phyloP scores from a whole-genome alignment of 352 stramenopile genomes.

The Phytophthora nicotianae region DNA sequence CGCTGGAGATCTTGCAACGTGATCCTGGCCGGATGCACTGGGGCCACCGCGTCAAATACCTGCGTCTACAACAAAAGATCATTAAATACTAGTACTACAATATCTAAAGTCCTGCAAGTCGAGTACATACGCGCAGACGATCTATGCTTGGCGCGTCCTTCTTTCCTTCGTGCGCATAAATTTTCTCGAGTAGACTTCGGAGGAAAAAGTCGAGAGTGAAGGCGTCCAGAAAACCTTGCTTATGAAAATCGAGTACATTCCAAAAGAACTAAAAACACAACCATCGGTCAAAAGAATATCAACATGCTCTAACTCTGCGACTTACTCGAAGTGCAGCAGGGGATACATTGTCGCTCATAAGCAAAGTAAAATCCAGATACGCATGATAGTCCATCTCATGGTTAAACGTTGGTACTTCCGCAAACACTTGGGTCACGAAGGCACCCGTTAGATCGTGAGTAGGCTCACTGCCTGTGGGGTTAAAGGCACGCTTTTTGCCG shows the following conservation, averaged over 20 bases:
- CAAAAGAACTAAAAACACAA: constrained; percentile 61
- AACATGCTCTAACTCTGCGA: background rate
- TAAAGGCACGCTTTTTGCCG: constrained; percentile 76
- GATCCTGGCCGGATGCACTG: constrained; percentile 44
- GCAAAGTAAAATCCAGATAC: constrained; percentile 68
- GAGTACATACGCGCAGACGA: constrained; percentile 40
- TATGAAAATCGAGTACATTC: constrained; percentile 69
- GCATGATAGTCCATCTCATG: constrained; percentile 66
- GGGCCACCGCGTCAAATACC: constrained; percentile 64
- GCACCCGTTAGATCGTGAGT: constrained; percentile 63
- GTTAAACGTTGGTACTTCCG: constrained; percentile 54
- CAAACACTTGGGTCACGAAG: constrained; percentile 63
- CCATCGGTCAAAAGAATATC: constrained; percentile 1
- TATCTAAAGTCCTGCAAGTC: background rate
- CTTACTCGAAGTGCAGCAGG: constrained; percentile 46
- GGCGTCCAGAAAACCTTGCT: constrained; percentile 63
- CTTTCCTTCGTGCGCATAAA: constrained; percentile 30
- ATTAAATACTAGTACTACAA: constrained; percentile 8
- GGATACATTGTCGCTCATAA: constrained; percentile 50
- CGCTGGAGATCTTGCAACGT: constrained; percentile 63
- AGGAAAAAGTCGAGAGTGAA: constrained; percentile 72
- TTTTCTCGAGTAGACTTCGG: constrained; percentile 59
- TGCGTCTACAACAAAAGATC: constrained; percentile 46
- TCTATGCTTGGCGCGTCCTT: constrained; percentile 35
- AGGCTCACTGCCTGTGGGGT: constrained; percentile 40